A percentile compares a stretch with the other conserved stretches of the same genome.
These are phyloP conservation scores for Singerocomus inundabilis DNA, from an alignment of 1,284 basidiomycete species.

Conservation along the genomic window DNA sequence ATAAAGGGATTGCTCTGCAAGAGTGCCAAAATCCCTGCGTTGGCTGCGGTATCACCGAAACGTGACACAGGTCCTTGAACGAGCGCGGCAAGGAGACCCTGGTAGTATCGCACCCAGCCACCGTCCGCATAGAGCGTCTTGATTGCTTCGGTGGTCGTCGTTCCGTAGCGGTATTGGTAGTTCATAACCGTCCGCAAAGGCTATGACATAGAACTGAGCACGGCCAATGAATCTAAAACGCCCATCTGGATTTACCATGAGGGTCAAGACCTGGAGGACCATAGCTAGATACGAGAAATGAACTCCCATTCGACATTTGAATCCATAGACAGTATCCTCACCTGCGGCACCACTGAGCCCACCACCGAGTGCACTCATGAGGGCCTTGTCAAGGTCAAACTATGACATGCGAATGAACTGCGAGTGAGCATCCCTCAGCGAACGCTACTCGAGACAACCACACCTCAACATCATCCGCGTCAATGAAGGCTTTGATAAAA, in stretches of 20 bases:
- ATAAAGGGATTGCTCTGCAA: constrained; percentile 68
- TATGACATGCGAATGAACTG: constrained; percentile 30
- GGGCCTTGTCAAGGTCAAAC: constrained; percentile 75
- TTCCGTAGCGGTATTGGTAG: constrained; percentile 85
- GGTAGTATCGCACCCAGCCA: constrained; percentile 80
- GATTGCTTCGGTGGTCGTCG: constrained; percentile 62
- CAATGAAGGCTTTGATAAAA: constrained; percentile 68
- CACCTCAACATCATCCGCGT: constrained; percentile 65
- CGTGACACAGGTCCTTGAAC: constrained; percentile 76
- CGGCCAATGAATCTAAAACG: background rate
- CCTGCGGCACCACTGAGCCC: constrained; percentile 84
- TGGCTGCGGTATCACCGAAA: constrained; percentile 89
- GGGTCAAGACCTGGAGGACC: constrained; percentile 82
- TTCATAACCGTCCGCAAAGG: constrained; percentile 89
- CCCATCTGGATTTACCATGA: constrained; percentile 57
- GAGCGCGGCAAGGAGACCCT: constrained; percentile 78
- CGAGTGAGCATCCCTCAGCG: constrained; percentile 1
- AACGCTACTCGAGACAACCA: constrained; percentile 22
- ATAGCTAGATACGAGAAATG: constrained; percentile 55
- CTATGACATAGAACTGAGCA: constrained; percentile 30
- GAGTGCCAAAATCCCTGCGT: constrained; percentile 76
- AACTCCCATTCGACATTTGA: background rate
- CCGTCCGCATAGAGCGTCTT: constrained; percentile 73
- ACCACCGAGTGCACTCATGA: constrained; percentile 80
- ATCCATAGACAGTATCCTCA: constrained; percentile 23